Evolutionary conservation across 495 filamentous ascomycete genomes (phyloP).

Genomic region (Cairneyella variabilis): DNA sequence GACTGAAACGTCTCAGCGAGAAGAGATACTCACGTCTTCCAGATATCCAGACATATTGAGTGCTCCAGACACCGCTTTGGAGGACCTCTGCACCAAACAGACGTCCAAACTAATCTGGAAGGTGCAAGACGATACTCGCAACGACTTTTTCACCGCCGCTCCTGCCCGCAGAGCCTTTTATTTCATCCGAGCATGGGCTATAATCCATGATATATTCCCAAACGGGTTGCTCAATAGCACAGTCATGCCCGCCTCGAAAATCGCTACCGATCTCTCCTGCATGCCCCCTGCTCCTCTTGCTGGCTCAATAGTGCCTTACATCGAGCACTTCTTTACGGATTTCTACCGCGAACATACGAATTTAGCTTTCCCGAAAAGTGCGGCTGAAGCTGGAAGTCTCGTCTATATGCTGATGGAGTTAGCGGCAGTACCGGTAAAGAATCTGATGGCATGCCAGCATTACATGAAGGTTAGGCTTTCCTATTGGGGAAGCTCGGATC

Average conservation of each 20-base stretch:
- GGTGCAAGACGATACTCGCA: not conserved
- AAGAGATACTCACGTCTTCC: not conserved
- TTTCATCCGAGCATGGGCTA: not conserved
- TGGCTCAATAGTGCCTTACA: no score
- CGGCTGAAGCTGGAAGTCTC: no score
- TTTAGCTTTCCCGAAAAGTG: no score
- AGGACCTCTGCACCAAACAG: not conserved
- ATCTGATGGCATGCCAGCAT: not conserved
- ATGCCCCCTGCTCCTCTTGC: no score
- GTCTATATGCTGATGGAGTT: not conserved
- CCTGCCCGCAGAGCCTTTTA: not conserved
- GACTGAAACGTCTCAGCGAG: not conserved
- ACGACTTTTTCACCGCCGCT: not conserved
- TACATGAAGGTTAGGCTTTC: not conserved
- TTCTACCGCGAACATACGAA: no score
- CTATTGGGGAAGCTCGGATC: constrained; percentile 8
- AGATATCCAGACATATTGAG: constrained; percentile 1
- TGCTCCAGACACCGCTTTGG: not conserved
- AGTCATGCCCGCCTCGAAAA: not conserved
- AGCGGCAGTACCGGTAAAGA: not conserved
- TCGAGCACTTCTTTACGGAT: no score
- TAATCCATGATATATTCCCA: not conserved
- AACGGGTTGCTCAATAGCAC: not conserved
- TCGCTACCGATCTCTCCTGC: no score
- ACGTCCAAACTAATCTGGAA: not conserved